Conservation (phyloP, 2,329 filamentous ascomycete genomes). For the Aspergillus bombycis region DNA sequence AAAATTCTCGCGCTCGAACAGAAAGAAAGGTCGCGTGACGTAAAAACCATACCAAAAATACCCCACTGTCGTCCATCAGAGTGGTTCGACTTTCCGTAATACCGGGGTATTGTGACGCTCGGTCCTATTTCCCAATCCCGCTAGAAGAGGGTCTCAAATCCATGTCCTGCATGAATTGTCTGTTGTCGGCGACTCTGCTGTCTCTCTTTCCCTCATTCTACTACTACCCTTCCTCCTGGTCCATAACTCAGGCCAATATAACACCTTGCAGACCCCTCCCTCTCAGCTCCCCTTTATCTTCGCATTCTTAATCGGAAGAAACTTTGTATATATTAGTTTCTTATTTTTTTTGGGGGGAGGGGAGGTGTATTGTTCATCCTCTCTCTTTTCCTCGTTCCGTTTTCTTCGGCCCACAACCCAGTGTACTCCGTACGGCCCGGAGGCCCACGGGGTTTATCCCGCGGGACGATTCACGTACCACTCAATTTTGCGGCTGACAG, state of each 20-base stretch:
- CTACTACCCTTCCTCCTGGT: not conserved
- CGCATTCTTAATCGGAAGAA: not conserved
- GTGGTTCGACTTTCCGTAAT: slow-evolving; percentile 9
- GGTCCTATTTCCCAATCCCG: slow-evolving; percentile 22
- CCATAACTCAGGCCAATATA: not conserved
- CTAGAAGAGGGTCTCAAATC: not conserved
- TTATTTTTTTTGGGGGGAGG: not conserved
- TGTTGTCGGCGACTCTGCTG: too few species aligned
- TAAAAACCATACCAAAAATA: slow-evolving; percentile 35
- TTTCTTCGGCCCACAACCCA: not conserved
- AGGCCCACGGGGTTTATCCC: slow-evolving; percentile 4
- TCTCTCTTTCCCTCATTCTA: not conserved
- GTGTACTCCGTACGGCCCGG: not conserved
- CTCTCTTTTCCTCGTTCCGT: not conserved
- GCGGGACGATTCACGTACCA: slow-evolving; percentile 13
- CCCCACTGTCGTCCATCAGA: not conserved
- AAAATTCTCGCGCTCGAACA: slow-evolving; percentile 25
- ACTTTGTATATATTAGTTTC: not conserved
- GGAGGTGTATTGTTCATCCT: not conserved
- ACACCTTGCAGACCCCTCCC: not conserved
- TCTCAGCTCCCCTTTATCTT: not conserved
- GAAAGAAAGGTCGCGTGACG: slow-evolving; percentile 35
- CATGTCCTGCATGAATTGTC: not conserved
- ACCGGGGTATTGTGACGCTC: slow-evolving; percentile 17
- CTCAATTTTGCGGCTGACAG: slow-evolving; percentile 18